These are phyloP conservation scores for Euphrasia confusa DNA, from an alignment of 257 asterid genomes.

Conservation along the genomic window DNA sequence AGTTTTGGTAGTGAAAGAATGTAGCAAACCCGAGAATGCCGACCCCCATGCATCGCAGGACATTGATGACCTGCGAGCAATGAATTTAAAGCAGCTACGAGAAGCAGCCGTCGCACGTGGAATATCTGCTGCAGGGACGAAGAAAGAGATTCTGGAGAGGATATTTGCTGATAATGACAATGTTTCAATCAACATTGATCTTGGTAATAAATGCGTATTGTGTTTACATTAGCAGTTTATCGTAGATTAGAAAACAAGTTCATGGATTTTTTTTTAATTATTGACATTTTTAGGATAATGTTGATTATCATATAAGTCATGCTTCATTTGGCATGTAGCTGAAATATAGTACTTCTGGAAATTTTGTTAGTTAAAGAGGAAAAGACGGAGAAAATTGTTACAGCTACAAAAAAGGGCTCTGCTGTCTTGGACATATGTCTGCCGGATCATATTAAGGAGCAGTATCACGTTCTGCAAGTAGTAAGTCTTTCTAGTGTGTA, in stretches of 20 bases:
- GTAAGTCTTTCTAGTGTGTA: slow-evolving; percentile 32
- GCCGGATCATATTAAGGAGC: slow-evolving; percentile 70
- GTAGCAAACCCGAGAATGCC: slow-evolving; percentile 29
- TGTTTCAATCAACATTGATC: slow-evolving; percentile 21
- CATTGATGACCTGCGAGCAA: slow-evolving; percentile 40
- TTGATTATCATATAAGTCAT: slow-evolving; percentile 3
- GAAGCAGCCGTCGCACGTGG: slow-evolving; percentile 52
- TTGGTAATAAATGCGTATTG: slow-evolving; percentile 32
- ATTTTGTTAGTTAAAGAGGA: slow-evolving; percentile 28
- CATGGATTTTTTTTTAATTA: background rate
- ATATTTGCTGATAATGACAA: slow-evolving; percentile 37
- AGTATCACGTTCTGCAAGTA: slow-evolving; percentile 73
- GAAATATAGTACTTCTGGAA: slow-evolving; percentile 20
- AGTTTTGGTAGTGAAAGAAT: slow-evolving; percentile 25
- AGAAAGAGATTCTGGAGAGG: slow-evolving; percentile 61
- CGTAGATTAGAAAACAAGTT: background rate
- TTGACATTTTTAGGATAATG: slow-evolving; percentile 8
- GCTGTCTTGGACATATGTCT: slow-evolving; percentile 76
- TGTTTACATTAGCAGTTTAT: slow-evolving; percentile 4
- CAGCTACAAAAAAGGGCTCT: slow-evolving; percentile 71
- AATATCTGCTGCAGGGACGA: slow-evolving; percentile 47
- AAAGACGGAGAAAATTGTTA: slow-evolving; percentile 45
- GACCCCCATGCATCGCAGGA: slow-evolving; percentile 28
- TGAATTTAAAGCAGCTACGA: slow-evolving; percentile 61
- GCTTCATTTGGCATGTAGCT: slow-evolving; percentile 19